Evolutionary conservation across 179 eudicot species (phyloP), one percentile per base, ranked within the genome.

Genomic region (Amaranthus tricolor): DNA sequence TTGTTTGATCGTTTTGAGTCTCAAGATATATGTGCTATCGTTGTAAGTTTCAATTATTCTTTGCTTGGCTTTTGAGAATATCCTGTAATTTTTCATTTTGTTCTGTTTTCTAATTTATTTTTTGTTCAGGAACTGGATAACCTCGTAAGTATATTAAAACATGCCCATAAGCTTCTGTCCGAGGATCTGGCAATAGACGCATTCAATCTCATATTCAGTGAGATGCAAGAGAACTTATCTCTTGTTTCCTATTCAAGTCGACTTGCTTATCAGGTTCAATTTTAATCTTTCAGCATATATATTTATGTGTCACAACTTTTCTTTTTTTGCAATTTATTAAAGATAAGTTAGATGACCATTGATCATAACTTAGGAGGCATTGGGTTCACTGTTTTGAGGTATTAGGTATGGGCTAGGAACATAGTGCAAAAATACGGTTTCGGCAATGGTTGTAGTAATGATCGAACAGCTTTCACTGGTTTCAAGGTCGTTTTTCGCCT

Each of bases 141-240:
- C 79, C 97, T 92, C 52, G 75, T 95, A 49, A 86, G 82, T 70
- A 83, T 95, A 78, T 78, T 91, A 83, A 89, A 82, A 78, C 93
- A 87, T 83, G 82, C 97, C 74, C 99, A 95, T 81, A 87, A 90
- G 74, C 80, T 95, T 70, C 83, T 95, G 53, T 90, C 93, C 19
- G 79, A 82, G 79, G 91, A 93, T 80, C 85, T 95, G 77, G 72
- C 89, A 63, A 82, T 94, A 15, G 97, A 94, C 75, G 84, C 97
- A 0, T 94, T 94, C 75, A 79, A 65, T 76, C 90, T 92, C 68
- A 89, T 94, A 79, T 85, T 90, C 77, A 90, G 79, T 73, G 99
- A 95, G 89, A 93, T 93, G 96, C 97, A 92, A 87, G 99, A 95
- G 83, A 93, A 91, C 75, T 79, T 89, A 53, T 95, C 99, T 82